Base-by-base conservation (phyloP, 1,284 basidiomycete species). In the Papiliotrema terrestris region DNA sequence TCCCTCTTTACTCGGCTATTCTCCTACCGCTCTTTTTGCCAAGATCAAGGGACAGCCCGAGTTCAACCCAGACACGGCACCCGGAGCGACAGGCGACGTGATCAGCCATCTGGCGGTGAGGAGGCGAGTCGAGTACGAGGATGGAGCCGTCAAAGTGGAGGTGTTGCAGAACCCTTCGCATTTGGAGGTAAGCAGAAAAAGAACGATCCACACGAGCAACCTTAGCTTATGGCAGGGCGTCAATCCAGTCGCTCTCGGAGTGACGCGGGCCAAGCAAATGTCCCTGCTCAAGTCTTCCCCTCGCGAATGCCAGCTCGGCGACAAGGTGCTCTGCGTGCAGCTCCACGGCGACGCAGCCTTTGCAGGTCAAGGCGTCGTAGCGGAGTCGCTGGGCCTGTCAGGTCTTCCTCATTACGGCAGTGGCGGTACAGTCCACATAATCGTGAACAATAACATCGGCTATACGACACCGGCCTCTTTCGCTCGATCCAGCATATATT, bases 241-340 rank as follows among this genome's bases (percentile, higher is more conserved):
- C 53, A 89, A 88, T 63, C 88, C 91, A 1, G 85, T 93, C 39
- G 90, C 88, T 0, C 75, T 92, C 2, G 91, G 91, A 0, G 91
- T 94, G 76, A 90, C 91, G 4, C 85, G 92, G 25, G 91, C 91
- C 1, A 91, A 95, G 72, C 92, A 96, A 73, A 92, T 89, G 71
- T 83, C 88, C 8, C 81, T 92, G 14, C 80, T 93, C 51, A 87
- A 86, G 71, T 73, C 73, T 25, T 74, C 75, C 1, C 75, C 82
- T 0, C 78, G 80, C 1, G 85, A 87, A 49, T 91, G 89, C 68
- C 83, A 83, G 69, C 82, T 92, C 0, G 91, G 91, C 1, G 89
- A 92, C 68, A 85, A 81, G 61, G 91, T 87, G 2, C 86, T 94
- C 82, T 90, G 87, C 61, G 86, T 94, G 0, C 89, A 92, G 66